phyloP scores from a whole-genome alignment of 805 yeast species.

The Scheffersomyces ergatensis region DNA sequence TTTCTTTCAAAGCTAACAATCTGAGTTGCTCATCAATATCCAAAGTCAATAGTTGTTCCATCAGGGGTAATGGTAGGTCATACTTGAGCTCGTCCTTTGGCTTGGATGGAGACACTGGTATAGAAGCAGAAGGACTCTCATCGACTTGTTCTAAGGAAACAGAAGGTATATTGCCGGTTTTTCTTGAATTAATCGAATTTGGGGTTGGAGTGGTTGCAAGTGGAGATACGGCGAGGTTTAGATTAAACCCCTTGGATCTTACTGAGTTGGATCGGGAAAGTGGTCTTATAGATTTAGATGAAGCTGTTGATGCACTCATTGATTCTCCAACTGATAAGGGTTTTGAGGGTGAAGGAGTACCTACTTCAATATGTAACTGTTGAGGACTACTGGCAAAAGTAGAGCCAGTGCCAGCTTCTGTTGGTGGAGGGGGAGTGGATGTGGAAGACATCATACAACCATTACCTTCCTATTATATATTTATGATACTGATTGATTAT shows the following conservation, averaged over 20 bases:
- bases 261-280: slow-evolving; percentile 2
- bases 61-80: slow-evolving; percentile 31
- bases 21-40: slow-evolving; percentile 57
- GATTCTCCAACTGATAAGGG: slow-evolving; percentile 1
- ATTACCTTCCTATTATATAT: no score
- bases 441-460: background rate
- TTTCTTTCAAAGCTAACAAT: slow-evolving; percentile 64
- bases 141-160: background rate
- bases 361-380: background rate
- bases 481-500: no score
- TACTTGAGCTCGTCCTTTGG: slow-evolving; percentile 14
- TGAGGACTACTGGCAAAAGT: background rate
- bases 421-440: slow-evolving; percentile 17
- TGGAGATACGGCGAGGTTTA: slow-evolving; percentile 32
- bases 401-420: no score
- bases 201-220: slow-evolving; percentile 14
- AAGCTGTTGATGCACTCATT: slow-evolving; percentile 1
- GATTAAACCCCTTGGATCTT: slow-evolving; percentile 29
- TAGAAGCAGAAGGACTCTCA: background rate
- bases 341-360: background rate
- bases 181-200: background rate
- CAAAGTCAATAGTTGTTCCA: slow-evolving; percentile 21
- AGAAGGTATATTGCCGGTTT: background rate
- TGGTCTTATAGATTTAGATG: background rate
- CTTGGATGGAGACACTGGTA: background rate